Evolutionary conservation across 2,329 filamentous ascomycete genomes (phyloP).

Genomic region (Fragosphaeria purpurea): DNA sequence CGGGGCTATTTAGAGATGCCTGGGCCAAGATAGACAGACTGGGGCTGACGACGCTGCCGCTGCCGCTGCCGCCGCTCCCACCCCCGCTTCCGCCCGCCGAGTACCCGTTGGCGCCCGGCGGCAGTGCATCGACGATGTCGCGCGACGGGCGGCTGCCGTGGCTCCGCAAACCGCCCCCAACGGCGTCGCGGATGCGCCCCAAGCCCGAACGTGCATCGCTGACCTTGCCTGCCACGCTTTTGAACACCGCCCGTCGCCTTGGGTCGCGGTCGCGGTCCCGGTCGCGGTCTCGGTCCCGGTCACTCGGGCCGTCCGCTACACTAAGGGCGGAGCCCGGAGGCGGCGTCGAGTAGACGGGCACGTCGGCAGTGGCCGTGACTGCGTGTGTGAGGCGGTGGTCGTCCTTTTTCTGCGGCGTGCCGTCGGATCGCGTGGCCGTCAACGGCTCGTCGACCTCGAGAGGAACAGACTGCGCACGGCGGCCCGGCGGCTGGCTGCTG

Average conservation of each 20-base stretch:
- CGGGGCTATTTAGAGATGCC: conserved; percentile 29
- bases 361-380: too few species aligned
- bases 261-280: conserved; percentile 29
- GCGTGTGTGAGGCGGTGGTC: conserved; percentile 24
- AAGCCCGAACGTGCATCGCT: conserved; percentile 75
- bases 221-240: conserved; percentile 68
- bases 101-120: too few species aligned
- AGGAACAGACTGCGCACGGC: conserved; percentile 40
- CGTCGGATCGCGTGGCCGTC: not conserved
- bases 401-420: conserved; percentile 29
- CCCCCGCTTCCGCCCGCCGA: too few species aligned
- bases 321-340: conserved; percentile 37
- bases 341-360: conserved; percentile 29
- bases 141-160: conserved; percentile 46
- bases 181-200: conserved; percentile 75
- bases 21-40: conserved; percentile 27
- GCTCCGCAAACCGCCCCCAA: conserved; percentile 50
- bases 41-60: conserved; percentile 14
- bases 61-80: conserved; percentile 2
- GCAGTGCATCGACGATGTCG: conserved; percentile 35
- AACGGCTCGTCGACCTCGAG: conserved; percentile 1
- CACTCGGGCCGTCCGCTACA: conserved; percentile 35
- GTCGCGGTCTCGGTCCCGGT: conserved; percentile 16
- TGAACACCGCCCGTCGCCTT: conserved; percentile 59
- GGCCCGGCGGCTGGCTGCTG: conserved; percentile 30